These are phyloP conservation scores for Fragaria iinumae DNA, from an alignment of 306 rosid species.

Conservation along the genomic window DNA sequence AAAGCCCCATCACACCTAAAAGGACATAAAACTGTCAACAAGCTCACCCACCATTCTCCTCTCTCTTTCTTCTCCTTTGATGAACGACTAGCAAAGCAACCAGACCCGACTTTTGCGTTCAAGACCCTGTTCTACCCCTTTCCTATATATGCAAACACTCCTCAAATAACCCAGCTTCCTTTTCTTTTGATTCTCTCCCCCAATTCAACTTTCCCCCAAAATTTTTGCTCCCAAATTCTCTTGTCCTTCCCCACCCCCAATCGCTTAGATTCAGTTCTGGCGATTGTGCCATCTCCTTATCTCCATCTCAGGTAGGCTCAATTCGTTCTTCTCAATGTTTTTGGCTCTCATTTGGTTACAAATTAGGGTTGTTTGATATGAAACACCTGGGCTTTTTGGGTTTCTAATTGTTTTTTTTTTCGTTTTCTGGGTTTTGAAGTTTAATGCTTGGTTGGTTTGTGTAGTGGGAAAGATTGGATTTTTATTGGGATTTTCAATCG, in stretches of 20 bases:
- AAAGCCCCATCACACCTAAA: background rate
- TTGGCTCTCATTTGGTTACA: background rate
- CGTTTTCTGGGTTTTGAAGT: background rate
- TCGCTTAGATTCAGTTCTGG: background rate
- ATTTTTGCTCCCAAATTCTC: background rate
- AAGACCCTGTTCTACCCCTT: background rate
- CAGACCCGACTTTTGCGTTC: slow-evolving; percentile 10
- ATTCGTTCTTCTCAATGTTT: background rate
- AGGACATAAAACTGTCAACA: background rate
- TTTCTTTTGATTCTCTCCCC: background rate
- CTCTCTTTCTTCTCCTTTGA: background rate
- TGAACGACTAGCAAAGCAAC: background rate
- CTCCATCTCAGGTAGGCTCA: background rate
- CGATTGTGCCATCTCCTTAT: background rate
- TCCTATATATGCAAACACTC: background rate
- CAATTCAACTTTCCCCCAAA: background rate
- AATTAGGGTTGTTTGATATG: background rate
- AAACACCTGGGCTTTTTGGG: background rate
- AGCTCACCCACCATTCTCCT: background rate
- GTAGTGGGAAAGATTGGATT: background rate
- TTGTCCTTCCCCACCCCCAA: background rate
- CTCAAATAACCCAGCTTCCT: background rate
- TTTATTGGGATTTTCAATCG: slow-evolving; percentile 15
- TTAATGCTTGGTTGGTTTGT: background rate
- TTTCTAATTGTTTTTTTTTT: no score